A percentile compares a stretch with the other conserved stretches of the same genome.
phyloP scores from a whole-genome alignment of 2,329 filamentous ascomycete species.

The Trichoderma simmonsii region DNA sequence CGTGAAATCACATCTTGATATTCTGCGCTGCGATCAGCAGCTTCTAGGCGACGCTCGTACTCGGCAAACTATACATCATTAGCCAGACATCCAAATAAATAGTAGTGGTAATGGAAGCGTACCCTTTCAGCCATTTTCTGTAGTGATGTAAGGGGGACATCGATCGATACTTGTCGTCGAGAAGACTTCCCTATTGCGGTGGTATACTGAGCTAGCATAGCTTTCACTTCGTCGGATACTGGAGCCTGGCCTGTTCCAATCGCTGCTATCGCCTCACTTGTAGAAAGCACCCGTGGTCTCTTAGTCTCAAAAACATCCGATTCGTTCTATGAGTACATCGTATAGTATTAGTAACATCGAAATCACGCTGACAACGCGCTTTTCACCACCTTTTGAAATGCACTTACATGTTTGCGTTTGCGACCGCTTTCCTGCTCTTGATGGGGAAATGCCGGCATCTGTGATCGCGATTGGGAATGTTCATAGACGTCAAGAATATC shows the following conservation, averaged over 20 bases:
- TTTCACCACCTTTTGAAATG: no score
- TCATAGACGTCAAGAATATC: conserved; percentile 48
- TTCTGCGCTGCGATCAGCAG: conserved; percentile 32
- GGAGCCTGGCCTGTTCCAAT: conserved; percentile 29
- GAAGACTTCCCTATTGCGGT: conserved; percentile 15
- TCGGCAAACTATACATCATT: conserved; percentile 29
- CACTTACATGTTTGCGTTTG: conserved; percentile 50
- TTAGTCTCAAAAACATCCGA: conserved; percentile 32
- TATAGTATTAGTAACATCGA: background rate
- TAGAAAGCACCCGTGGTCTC: conserved; percentile 28
- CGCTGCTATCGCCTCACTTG: conserved; percentile 22
- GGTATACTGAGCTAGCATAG: conserved; percentile 28
- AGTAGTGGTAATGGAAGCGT: conserved; percentile 8
- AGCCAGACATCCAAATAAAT: background rate
- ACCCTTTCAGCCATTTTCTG: conserved; percentile 41
- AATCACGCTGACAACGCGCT: background rate
- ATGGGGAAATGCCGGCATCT: conserved; percentile 24
- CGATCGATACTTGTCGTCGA: conserved; percentile 25
- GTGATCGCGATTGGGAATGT: conserved; percentile 37
- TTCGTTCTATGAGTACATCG: conserved; percentile 28
- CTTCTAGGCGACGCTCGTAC: conserved; percentile 27
- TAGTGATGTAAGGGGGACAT: conserved; percentile 34
- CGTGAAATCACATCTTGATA: conserved; percentile 42
- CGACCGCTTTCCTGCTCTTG: conserved; percentile 31
- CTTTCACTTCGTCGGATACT: conserved; percentile 32